Conservation (phyloP, 371 early-diverging fungal genomes). For the Mortierella sp. region DNA sequence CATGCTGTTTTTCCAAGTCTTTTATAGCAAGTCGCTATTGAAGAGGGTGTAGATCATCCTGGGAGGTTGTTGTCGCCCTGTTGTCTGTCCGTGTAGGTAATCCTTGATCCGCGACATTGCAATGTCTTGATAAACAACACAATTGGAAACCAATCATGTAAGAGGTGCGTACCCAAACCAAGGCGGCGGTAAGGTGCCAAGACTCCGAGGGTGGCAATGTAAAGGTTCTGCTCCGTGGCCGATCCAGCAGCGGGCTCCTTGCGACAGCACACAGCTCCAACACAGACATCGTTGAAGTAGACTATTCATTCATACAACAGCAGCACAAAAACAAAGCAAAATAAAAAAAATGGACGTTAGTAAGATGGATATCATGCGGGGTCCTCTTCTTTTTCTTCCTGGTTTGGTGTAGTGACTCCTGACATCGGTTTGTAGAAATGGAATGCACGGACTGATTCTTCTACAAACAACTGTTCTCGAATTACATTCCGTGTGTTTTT, state of each 20-base stretch:
- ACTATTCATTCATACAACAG: constrained; percentile 59
- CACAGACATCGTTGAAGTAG: constrained; percentile 79
- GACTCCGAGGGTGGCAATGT: constrained; percentile 97
- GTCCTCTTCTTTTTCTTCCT: background rate
- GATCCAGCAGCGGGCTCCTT: constrained; percentile 64
- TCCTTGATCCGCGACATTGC: no score
- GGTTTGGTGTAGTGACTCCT: background rate
- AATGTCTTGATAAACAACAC: background rate
- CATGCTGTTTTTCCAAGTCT: background rate
- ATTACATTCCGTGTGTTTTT: background rate
- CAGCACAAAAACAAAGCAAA: background rate
- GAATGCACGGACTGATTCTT: background rate
- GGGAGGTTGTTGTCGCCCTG: background rate
- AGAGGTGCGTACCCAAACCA: constrained; percentile 76
- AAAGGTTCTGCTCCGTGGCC: constrained; percentile 67
- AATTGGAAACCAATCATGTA: background rate
- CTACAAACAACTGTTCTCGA: background rate
- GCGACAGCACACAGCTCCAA: constrained; percentile 94
- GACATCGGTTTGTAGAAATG: background rate
- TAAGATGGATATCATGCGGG: background rate
- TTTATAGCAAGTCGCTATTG: background rate
- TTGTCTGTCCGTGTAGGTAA: background rate
- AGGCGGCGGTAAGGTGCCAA: constrained; percentile 87
- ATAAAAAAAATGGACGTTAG: background rate
- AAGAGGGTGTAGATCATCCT: background rate